Base-by-base conservation (phyloP, 306 rosid species). In the Myrica gale region DNA sequence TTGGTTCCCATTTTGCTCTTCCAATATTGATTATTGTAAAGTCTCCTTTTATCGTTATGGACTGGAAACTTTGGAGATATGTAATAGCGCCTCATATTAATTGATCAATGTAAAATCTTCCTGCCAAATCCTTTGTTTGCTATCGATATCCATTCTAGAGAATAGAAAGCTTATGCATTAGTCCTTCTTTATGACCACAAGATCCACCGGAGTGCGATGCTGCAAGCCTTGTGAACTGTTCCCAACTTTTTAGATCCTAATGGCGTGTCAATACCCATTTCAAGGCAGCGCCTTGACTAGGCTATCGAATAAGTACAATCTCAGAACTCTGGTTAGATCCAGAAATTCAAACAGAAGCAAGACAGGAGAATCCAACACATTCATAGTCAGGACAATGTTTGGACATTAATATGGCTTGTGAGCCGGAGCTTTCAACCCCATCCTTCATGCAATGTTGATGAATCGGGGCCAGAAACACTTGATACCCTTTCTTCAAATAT, bases 121-220 rank as follows among this genome's bases (percentile, higher is more conserved):
- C 44, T 52, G 61, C 20, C 46, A 39, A 47, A 77, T 73, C 65
- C 71, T 21, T 42, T 51, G 65, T 44, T 8, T 65, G 58, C 50
- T 39, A 43, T 45, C 20, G 46, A 41, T 12, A 39, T 56, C 15
- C 15, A 63, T 76, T 79, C 17, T 21, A 55, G 61, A 55, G 61
- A 55, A 55, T 9, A 16, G 32, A 9, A 55, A 7, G 9, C 19
- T 20, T 57, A 6, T 57, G 12, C 39, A 3, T 26, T 57, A 57
- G 32, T 7, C 20, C 9, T 8, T 56, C 12, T 6, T 7, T 56
- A 10, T 6, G 4, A 20, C 20, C 32, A n/a, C 20, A 20, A 56
- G 20, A 15, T 56, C 63, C 37, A 56, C 20, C 11, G 4, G 4
- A 12, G 9, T 57, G 63, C 32, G 4, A 12, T 32, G 5, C 13